phyloP scores from a whole-genome alignment of 495 filamentous ascomycete species.

The Xylaria cubensis region DNA sequence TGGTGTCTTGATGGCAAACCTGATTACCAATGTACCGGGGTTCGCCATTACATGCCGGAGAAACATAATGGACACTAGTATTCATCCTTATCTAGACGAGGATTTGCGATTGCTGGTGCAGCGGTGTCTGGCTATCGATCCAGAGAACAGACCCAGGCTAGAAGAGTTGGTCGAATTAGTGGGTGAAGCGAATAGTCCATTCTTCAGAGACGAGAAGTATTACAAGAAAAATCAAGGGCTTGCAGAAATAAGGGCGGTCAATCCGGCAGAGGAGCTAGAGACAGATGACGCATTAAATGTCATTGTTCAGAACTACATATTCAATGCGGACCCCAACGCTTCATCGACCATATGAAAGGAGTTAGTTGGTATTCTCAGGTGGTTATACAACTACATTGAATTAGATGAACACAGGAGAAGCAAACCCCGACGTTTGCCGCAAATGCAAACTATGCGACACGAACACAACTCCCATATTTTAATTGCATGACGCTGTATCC shows the following conservation, averaged over 20 bases:
- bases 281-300: neutral
- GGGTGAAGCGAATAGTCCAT: neutral
- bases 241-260: neutral
- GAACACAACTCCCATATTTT: too few relatives aligned
- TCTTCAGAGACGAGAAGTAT: constrained; percentile 15
- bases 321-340: neutral
- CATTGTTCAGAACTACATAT: constrained; percentile 5
- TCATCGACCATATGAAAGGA: neutral
- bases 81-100: constrained; percentile 3
- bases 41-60: constrained; percentile 7
- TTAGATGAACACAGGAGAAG: too few relatives aligned
- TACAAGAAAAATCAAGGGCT: neutral
- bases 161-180: constrained; percentile 13
- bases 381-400: too few relatives aligned
- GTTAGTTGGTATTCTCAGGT: too few relatives aligned
- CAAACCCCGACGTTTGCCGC: too few relatives aligned
- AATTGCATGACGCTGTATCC: too few relatives aligned
- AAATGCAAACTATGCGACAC: too few relatives aligned
- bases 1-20: neutral
- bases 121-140: constrained; percentile 4
- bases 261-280: constrained; percentile 6
- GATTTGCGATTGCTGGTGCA: constrained; percentile 7
- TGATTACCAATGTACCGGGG: neutral
- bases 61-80: constrained; percentile 6
- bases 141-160: constrained; percentile 17